Percentiles rank a stretch among this genome's conserved stretches.
phyloP scores from a whole-genome alignment of 2,329 filamentous ascomycete species.

The Triangularia verruculosa region DNA sequence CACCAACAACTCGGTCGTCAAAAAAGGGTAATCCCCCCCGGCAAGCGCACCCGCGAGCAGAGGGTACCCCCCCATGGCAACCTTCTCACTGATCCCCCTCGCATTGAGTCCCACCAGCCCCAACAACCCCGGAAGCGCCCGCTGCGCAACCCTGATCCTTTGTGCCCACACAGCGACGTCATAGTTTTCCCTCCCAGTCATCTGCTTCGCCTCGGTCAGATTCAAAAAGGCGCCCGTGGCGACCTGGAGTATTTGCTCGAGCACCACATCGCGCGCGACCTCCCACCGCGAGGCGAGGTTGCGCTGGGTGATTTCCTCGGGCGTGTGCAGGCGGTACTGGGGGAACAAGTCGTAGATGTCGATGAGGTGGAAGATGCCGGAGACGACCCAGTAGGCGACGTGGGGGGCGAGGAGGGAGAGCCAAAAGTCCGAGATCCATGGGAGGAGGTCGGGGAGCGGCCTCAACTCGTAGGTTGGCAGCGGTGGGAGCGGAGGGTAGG shows the following conservation, averaged over 20 bases:
- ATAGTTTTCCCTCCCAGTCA: slow-evolving; percentile 75
- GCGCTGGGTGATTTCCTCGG: slow-evolving; percentile 81
- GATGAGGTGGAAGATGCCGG: slow-evolving; percentile 81
- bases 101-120: slow-evolving; percentile 74
- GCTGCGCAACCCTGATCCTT: slow-evolving; percentile 74
- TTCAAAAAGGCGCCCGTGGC: slow-evolving; percentile 65
- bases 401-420: slow-evolving; percentile 74
- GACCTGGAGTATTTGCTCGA: slow-evolving; percentile 90
- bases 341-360: slow-evolving; percentile 84
- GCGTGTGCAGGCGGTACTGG: slow-evolving; percentile 91
- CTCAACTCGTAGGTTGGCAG: slow-evolving; percentile 77
- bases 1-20: slow-evolving; percentile 57
- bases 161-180: slow-evolving; percentile 89
- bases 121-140: slow-evolving; percentile 70
- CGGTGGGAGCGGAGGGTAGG: slow-evolving; percentile 66
- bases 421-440: slow-evolving; percentile 78
- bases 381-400: slow-evolving; percentile 83
- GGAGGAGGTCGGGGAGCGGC: slow-evolving; percentile 67
- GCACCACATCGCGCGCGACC: slow-evolving; percentile 82
- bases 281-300: slow-evolving; percentile 84
- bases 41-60: slow-evolving; percentile 71
- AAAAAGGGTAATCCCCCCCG: slow-evolving; percentile 76
- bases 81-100: slow-evolving; percentile 68
- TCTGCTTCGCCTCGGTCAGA: slow-evolving; percentile 69
- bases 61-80: slow-evolving; percentile 64